Evolutionary conservation across 1,284 basidiomycete genomes (phyloP), one percentile per base, ranked within the genome.

Genomic region (Neonothopanus nambi): DNA sequence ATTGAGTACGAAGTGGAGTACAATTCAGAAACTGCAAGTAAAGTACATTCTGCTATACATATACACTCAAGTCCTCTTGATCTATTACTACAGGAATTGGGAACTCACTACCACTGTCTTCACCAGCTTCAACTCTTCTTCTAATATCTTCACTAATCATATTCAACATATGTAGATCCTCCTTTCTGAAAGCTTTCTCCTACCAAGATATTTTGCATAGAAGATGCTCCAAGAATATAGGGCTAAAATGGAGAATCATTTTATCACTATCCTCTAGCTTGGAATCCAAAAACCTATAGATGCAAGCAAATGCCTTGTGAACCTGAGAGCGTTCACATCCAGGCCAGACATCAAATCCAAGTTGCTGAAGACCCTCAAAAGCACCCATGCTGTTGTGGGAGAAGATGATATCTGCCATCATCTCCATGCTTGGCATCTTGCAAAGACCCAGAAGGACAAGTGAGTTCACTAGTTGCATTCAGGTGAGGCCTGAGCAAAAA

Each of bases 381-480:
- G 45, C 45, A 5, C 45, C 45, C 45, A 47, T 47, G 5, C 30
- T 15, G 3, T 47, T 47, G 21, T 47, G 24, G n/a, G 26, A 11
- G 8, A 7, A 33, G 21, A 47, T 33, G 35, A 47, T 47, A 3
- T 47, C 23, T 42, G 40, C 40, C 40, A 42, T 42, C 12, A 18
- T 42, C 7, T 42, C 20, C 5, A 18, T 12, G 20, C 40, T 42
- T 18, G 45, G 45, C n/a, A 47, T 20, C 15, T 35, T 8, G 15
- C 45, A 47, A 28, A 58, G 17, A 5, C 42, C 51, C 1, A 44
- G 20, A 4, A 58, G 48, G 1, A 30, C 43, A 3, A 55, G 13
- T 15, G 51, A 53, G 24, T 58, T 58, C 1, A 53, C 57, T 50
- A 58, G 55, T 24, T 58, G 57, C n/a, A 58, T 33, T 4, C 35